phyloP scores from a whole-genome alignment of 176 grass and related monocot genomes.

The Oryza longistaminata region DNA sequence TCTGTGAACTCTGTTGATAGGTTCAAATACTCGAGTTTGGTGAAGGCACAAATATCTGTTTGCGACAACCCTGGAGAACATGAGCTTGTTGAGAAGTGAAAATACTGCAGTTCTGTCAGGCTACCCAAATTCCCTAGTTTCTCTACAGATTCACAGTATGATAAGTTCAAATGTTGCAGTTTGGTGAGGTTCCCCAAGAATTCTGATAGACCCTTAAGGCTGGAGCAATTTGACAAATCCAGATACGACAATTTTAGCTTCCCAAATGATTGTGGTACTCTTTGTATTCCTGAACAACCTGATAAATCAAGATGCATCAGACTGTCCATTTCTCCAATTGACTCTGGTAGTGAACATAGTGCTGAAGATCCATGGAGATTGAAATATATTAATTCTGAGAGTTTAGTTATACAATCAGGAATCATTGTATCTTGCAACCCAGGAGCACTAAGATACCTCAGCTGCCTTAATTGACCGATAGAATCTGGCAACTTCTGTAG shows the following conservation, averaged over 20 bases:
- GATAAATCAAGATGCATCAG: background rate
- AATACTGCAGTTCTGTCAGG: background rate
- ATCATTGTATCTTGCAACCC: background rate
- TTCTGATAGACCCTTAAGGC: background rate
- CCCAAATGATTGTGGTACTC: background rate
- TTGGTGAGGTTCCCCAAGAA: background rate
- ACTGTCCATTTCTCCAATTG: background rate
- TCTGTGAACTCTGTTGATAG: background rate
- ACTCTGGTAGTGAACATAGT: background rate
- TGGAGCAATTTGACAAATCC: constrained; percentile 13
- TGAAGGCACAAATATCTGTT: no score
- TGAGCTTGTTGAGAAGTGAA: background rate
- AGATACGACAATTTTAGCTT: no score
- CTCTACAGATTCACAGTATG: background rate
- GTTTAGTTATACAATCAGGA: background rate
- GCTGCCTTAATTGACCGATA: background rate
- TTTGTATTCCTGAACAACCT: background rate
- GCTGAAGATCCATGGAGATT: background rate
- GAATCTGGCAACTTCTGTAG: background rate
- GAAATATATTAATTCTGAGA: constrained; percentile 1
- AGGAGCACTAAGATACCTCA: constrained; percentile 5
- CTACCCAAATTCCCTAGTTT: background rate
- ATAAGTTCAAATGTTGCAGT: constrained; percentile 12
- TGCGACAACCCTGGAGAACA: no score
- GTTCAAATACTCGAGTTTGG: constrained; percentile 13